Conservation (phyloP, 148 eudicot genomes). For the Amaranthus palmeri region DNA sequence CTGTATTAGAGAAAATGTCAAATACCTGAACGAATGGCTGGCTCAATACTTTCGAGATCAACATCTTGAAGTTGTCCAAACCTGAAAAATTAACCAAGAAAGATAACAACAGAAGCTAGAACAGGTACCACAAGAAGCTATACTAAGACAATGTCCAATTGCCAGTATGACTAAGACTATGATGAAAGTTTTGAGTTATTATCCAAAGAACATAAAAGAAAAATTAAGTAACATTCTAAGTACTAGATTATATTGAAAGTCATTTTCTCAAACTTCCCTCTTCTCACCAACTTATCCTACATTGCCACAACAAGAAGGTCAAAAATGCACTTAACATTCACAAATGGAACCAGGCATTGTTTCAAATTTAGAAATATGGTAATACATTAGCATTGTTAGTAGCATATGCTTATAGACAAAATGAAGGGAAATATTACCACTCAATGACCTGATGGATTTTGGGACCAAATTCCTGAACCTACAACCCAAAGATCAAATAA, state of each 20-base stretch:
- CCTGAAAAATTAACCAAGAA: constrained; percentile 35
- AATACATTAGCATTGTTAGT: neutral
- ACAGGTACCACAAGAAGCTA: neutral
- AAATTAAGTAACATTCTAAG: neutral
- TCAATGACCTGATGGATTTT: constrained; percentile 82
- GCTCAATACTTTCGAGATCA: constrained; percentile 86
- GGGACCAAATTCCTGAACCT: constrained; percentile 67
- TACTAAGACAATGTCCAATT: neutral
- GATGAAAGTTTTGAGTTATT: neutral
- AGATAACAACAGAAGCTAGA: constrained; percentile 1
- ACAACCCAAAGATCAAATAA: constrained; percentile 12
- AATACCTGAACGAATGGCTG: constrained; percentile 83
- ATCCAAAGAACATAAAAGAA: neutral
- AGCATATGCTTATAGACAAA: neutral
- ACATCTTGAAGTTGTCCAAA: constrained; percentile 95
- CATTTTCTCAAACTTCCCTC: too few relatives aligned
- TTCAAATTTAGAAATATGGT: neutral
- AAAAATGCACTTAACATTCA: neutral
- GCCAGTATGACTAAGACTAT: neutral
- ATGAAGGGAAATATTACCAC: constrained; percentile 44
- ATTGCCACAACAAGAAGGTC: neutral
- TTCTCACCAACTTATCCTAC: too few relatives aligned
- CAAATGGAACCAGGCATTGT: neutral
- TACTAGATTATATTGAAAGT: too few relatives aligned
- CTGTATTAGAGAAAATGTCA: neutral